A percentile compares a stretch with the other conserved stretches of the same genome.
These are phyloP conservation scores for Alectoria sarmentosa DNA, from an alignment of 495 filamentous ascomycete genomes.

Conservation along the genomic window DNA sequence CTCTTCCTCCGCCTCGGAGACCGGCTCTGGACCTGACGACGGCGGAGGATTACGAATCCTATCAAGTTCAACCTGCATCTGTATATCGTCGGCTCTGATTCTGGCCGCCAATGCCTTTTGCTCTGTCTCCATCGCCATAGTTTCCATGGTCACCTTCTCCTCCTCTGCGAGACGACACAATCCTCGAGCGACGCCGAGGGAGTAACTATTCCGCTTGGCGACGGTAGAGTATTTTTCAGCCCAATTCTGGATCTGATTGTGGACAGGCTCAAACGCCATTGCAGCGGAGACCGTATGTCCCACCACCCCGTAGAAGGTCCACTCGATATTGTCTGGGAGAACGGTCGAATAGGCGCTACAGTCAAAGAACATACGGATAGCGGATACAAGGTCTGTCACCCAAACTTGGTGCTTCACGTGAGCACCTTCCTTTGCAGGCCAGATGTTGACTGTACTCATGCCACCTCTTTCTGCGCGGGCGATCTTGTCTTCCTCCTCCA, in stretches of 20 bases:
- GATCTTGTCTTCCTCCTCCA: conserved; percentile 22
- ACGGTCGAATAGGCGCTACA: conserved; percentile 21
- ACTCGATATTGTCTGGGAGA: conserved; percentile 17
- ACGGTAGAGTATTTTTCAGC: conserved; percentile 27
- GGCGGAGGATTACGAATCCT: conserved; percentile 7
- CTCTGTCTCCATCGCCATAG: conserved; percentile 26
- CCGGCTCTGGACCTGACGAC: background rate
- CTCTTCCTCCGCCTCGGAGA: background rate
- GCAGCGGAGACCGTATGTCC: conserved; percentile 33
- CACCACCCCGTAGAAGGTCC: conserved; percentile 32
- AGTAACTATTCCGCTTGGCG: conserved; percentile 28
- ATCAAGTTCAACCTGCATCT: conserved; percentile 14
- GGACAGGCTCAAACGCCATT: conserved; percentile 28
- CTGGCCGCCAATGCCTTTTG: conserved; percentile 21
- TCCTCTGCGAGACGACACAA: conserved; percentile 27
- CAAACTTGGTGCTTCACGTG: conserved; percentile 14
- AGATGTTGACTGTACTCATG: conserved; percentile 20
- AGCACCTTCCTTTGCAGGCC: conserved; percentile 12
- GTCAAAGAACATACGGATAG: conserved; percentile 23
- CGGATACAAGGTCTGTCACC: conserved; percentile 12
- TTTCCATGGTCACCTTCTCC: conserved; percentile 26
- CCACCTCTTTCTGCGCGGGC: conserved; percentile 26
- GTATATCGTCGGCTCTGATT: conserved; percentile 22
- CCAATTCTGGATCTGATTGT: conserved; percentile 32
- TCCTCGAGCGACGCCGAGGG: conserved; percentile 29